Evolutionary conservation across 768 basidiomycete species (phyloP), one percentile per base, ranked within the genome.

Genomic region (Pisolithus marmoratus): DNA sequence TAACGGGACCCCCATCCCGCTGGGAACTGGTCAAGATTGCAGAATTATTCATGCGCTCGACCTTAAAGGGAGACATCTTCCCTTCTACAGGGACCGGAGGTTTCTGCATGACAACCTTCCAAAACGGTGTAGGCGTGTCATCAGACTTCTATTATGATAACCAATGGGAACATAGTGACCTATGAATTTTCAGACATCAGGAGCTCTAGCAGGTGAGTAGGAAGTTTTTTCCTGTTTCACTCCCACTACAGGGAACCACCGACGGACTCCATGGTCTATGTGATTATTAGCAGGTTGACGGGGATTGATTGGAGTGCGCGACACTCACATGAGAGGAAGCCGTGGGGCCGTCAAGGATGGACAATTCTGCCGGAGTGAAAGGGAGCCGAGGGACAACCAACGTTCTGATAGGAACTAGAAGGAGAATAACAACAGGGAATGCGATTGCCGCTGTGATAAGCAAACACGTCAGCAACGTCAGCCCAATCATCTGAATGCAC

Each of bases 371-470:
- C 3, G 66, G 60, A 0, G 85, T 85, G 64, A 96, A 94, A 0
- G 85, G 77, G 40, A 94, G 68, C 19, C 74, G 74, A 0, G 94
- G 91, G 14, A 95, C 75, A n/a, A 89, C 57, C 52, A 76, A 71
- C 23, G 81, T 76, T 44, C 94, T 78, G 12, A 94, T 54, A 0
- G 94, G 94, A 22, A 95, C 75, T 14, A 96, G 76, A 37, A 90
- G 67, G 64, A 90, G 79, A 61, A 95, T 94, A 60, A 96, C 81
- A 47, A 95, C 76, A 0, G 94, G 92, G 65, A 96, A 96, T 1
- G 86, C 91, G 53, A 95, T 92, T 4, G 91, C 92, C 38, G 89
- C 93, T 85, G n/a, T n/a, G 63, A 53, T 14, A 37, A 51, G 12
- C 5, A 34, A 46, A n/a, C 36, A 37, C 11, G 36, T 37, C 20